Percentiles rank a stretch among this genome's conserved stretches.
Evolutionary conservation across 257 asterid genomes (phyloP).

Genomic region (Salvia splendens): DNA sequence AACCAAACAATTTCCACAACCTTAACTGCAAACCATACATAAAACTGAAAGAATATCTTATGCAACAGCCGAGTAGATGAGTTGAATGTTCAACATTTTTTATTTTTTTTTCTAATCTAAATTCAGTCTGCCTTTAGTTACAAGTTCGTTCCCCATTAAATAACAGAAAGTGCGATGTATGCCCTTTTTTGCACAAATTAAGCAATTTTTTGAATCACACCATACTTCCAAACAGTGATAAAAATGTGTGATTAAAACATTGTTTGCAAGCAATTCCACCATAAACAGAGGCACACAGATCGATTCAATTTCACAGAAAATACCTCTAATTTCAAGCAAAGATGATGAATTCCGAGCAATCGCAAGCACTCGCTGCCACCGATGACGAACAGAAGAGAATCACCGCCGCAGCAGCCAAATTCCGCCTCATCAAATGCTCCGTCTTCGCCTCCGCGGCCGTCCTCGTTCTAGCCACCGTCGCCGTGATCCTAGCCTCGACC

Average conservation of each 20-base stretch:
- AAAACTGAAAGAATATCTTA: neutral
- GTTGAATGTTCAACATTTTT: neutral
- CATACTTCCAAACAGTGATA: slow-evolving; percentile 6
- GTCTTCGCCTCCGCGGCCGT: slow-evolving; percentile 39
- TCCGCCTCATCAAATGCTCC: slow-evolving; percentile 44
- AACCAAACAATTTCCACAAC: neutral
- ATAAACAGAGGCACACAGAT: neutral
- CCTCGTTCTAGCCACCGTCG: slow-evolving; percentile 41
- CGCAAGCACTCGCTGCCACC: slow-evolving; percentile 55
- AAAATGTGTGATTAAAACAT: slow-evolving; percentile 17
- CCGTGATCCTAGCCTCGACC: slow-evolving; percentile 52
- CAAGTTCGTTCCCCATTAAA: neutral
- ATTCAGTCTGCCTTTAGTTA: neutral
- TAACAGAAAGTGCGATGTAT: neutral
- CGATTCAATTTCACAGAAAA: neutral
- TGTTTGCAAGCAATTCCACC: neutral
- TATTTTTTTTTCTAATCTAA: too few species aligned
- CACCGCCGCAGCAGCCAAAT: slow-evolving; percentile 11
- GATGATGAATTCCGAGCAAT: slow-evolving; percentile 54
- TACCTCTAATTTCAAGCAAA: slow-evolving; percentile 16
- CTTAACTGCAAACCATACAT: neutral
- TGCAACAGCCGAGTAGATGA: neutral
- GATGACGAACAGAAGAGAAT: slow-evolving; percentile 32
- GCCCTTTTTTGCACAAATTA: slow-evolving; percentile 10
- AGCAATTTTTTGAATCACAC: slow-evolving; percentile 1